These are phyloP conservation scores for Aspergillus caelatus DNA, from an alignment of 2,329 filamentous ascomycete genomes.

Conservation along the genomic window DNA sequence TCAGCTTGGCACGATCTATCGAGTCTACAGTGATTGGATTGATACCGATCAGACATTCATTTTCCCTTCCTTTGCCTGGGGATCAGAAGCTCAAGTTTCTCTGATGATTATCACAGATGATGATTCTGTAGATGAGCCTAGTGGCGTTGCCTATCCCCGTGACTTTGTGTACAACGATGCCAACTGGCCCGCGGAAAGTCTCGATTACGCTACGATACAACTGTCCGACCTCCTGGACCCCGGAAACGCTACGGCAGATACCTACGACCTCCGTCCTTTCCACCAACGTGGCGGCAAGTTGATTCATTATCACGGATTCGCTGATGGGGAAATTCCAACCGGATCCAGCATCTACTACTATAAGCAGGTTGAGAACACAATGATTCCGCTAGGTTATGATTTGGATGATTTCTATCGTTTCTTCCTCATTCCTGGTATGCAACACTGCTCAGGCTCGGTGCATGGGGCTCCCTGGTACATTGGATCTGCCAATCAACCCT, in stretches of 20 bases:
- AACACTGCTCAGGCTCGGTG: conserved; percentile 11
- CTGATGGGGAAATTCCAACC: conserved; percentile 12
- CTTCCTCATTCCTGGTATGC: conserved; percentile 21
- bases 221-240: conserved; percentile 20
- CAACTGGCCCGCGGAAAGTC: conserved; percentile 42
- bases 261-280: conserved; percentile 16
- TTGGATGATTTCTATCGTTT: conserved; percentile 21
- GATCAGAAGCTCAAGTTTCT: neutral
- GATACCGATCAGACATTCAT: conserved; percentile 35
- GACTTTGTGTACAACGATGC: conserved; percentile 37
- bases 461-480: conserved; percentile 11
- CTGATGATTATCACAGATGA: neutral
- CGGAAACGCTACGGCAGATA: conserved; percentile 14
- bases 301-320: conserved; percentile 20
- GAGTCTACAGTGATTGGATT: neutral
- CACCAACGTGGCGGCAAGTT: conserved; percentile 16
- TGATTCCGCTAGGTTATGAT: conserved; percentile 5
- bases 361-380: conserved; percentile 2
- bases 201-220: conserved; percentile 42
- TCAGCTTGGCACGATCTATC: conserved; percentile 42
- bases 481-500: conserved; percentile 10
- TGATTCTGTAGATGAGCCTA: neutral
- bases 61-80: conserved; percentile 25
- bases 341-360: conserved; percentile 20
- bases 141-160: neutral